Conservation (phyloP, 148 eudicot species). For the Bassia scoparia region DNA sequence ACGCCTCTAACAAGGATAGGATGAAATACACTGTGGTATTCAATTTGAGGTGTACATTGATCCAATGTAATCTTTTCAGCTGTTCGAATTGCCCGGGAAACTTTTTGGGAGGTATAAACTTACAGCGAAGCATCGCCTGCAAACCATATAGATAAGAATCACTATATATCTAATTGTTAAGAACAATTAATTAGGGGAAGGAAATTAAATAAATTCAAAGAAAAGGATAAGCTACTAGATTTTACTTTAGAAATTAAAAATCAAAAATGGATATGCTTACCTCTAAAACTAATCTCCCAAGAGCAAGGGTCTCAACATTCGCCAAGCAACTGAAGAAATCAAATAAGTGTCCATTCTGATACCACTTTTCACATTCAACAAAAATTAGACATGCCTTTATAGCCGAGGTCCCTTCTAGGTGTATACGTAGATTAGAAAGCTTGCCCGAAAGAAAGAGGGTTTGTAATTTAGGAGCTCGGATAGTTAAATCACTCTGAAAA, state of each 20-base stretch:
- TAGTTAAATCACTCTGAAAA: not conserved
- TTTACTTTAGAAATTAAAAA: too few species aligned
- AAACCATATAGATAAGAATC: not conserved
- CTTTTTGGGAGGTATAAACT: not conserved
- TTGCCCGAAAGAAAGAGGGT: not conserved
- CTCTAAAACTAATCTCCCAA: not conserved
- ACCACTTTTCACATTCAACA: not conserved
- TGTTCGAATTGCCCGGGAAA: not conserved
- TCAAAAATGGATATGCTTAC: not conserved
- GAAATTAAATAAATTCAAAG: too few species aligned
- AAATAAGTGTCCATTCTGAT: not conserved
- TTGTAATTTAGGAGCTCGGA: not conserved
- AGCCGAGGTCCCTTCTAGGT: not conserved
- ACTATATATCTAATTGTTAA: too few species aligned
- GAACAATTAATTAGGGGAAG: too few species aligned
- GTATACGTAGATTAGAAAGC: not conserved
- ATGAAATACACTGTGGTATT: not conserved
- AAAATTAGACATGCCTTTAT: not conserved
- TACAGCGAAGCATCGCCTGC: not conserved
- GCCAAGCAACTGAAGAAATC: slow-evolving; percentile 2
- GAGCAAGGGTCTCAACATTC: not conserved
- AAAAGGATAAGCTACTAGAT: too few species aligned
- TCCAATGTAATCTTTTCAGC: too few species aligned
- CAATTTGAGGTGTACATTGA: not conserved
- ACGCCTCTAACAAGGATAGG: not conserved